Evolutionary conservation across 441 rosid genomes (phyloP), one percentile per base, ranked within the genome.

Genomic region (Adansonia rubrostipa): DNA sequence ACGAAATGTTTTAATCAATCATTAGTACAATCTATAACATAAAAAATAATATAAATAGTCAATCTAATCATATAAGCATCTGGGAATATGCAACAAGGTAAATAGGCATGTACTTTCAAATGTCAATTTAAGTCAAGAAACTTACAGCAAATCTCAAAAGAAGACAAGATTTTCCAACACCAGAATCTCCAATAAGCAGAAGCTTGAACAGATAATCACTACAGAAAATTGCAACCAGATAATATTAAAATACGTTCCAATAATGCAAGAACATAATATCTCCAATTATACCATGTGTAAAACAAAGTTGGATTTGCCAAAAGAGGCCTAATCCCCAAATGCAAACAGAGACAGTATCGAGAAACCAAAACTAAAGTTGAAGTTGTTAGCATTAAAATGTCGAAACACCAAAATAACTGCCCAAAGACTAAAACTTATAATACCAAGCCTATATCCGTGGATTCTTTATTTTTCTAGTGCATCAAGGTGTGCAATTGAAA

Each of bases 121-220:
- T 24, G 6, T 13, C 15, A 36, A 45, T 15, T 10, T 24, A 61
- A 60, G n/a, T 61, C 36, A 0, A 15, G 61, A 77, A 74, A 70
- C 88, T 84, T 83, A 89, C 93, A 80, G 93, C 84, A 76, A 89
- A 89, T 79, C 93, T 89, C 85, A 89, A 71, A 56, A 88, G 93
- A 10, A 88, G 89, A 80, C 91, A 89, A 50, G 91, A 89, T 73
- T 89, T 89, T 22, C 93, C 93, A 75, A 89, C 93, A 65, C 93
- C 93, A 65, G 93, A 89, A 79, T 89, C 90, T 80, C 90, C 93
- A 62, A 89, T 89, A 66, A 89, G 90, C 80, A 87, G 84, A 79
- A 89, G 92, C 89, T 89, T 89, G 82, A 90, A 90, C 74, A 90
- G 85, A 79, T 88, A 88, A 79, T 90, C 93, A 80, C 93, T 90